These are phyloP conservation scores for Annulohypoxylon truncatum DNA, from an alignment of 2,329 filamentous ascomycete genomes.

Conservation along the genomic window DNA sequence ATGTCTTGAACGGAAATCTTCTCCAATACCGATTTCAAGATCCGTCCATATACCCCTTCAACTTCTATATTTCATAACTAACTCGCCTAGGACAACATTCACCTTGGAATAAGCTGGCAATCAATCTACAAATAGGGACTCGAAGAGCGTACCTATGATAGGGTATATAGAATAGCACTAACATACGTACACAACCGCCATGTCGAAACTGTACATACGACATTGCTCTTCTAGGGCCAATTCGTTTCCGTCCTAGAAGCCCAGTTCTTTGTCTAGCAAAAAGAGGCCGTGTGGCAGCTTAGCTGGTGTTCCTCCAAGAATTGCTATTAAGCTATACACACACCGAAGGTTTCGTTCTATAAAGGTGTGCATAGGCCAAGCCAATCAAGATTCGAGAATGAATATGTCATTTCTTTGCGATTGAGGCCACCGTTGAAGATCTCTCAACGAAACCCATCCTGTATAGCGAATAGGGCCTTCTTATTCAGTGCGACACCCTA, in stretches of 20 bases:
- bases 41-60: slow-evolving; percentile 7
- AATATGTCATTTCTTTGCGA: slow-evolving; percentile 30
- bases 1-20: slow-evolving; percentile 19
- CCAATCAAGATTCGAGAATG: slow-evolving; percentile 32
- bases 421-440: slow-evolving; percentile 36
- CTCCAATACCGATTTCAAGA: slow-evolving; percentile 25
- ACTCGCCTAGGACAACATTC: background rate
- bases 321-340: slow-evolving; percentile 14
- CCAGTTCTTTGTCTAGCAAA: slow-evolving; percentile 3
- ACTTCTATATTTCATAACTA: background rate
- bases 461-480: slow-evolving; percentile 35
- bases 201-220: slow-evolving; percentile 5
- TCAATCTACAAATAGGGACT: background rate
- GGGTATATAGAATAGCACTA: slow-evolving; percentile 5
- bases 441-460: slow-evolving; percentile 26
- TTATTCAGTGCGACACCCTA: slow-evolving; percentile 24
- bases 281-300: background rate
- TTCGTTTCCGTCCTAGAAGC: slow-evolving; percentile 16
- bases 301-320: slow-evolving; percentile 9
- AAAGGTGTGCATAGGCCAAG: slow-evolving; percentile 28
- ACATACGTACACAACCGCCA: no score
- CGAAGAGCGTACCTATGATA: background rate
- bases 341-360: slow-evolving; percentile 26
- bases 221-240: background rate
- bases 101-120: background rate